These are phyloP conservation scores for Umbelopsis isabellina DNA, from an alignment of 192 early-diverging fungal genomes.

Conservation along the genomic window DNA sequence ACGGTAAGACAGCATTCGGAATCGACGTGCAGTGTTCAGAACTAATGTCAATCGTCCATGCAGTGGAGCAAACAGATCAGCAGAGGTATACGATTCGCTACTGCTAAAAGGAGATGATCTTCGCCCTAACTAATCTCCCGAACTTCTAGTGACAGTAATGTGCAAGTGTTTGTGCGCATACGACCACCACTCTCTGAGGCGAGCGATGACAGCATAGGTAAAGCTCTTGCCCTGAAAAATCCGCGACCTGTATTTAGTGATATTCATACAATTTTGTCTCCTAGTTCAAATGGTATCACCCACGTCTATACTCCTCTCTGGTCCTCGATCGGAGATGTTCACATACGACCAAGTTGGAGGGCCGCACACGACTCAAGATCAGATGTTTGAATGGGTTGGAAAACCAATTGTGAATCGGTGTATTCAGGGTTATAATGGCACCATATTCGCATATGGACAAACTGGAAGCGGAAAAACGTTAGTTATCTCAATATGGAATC, in stretches of 20 bases:
- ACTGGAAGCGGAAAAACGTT: constrained; percentile 76
- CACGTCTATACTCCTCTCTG: constrained; percentile 49
- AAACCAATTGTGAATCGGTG: constrained; percentile 65
- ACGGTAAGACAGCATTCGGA: neutral
- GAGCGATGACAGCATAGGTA: constrained; percentile 34
- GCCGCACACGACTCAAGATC: constrained; percentile 53
- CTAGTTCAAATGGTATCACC: constrained; percentile 49
- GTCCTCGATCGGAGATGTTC: constrained; percentile 61
- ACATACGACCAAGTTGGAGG: constrained; percentile 69
- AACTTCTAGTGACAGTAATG: constrained; percentile 32
- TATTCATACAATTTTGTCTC: constrained; percentile 30
- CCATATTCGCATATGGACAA: constrained; percentile 77
- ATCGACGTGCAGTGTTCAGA: too few species aligned
- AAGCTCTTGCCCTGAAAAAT: neutral
- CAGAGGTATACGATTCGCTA: neutral
- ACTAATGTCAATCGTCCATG: neutral
- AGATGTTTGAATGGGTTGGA: constrained; percentile 50
- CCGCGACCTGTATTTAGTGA: neutral
- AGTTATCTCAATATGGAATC: neutral
- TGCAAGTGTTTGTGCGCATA: constrained; percentile 63
- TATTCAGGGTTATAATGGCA: constrained; percentile 75
- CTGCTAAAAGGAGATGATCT: neutral
- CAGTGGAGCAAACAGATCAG: constrained; percentile 22
- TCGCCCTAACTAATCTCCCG: neutral
- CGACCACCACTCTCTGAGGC: constrained; percentile 53